phyloP scores from a whole-genome alignment of 129 eudicot genomes.

The Mikania micrantha region DNA sequence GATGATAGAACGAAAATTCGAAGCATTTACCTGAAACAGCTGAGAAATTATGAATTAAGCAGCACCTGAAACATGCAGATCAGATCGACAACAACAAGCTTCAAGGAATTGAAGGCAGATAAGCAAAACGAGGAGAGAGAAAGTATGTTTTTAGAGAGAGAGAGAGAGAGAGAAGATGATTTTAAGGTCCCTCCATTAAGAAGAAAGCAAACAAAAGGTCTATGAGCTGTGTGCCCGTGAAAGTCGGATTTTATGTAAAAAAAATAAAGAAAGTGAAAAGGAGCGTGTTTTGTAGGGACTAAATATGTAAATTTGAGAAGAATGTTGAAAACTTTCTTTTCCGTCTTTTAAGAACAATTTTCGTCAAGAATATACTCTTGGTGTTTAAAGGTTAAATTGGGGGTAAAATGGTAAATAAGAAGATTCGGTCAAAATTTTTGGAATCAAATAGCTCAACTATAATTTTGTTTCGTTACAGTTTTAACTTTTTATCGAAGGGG shows the following conservation, averaged over 20 bases:
- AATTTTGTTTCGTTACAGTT: no score
- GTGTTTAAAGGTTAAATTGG: no score
- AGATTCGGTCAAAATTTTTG: no score
- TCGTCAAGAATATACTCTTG: neutral
- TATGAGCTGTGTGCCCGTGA: slow-evolving; percentile 38
- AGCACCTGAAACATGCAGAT: slow-evolving; percentile 7
- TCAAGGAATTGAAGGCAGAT: slow-evolving; percentile 6
- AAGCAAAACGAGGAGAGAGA: slow-evolving; percentile 25
- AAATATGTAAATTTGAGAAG: slow-evolving; percentile 10
- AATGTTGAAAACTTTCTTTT: neutral
- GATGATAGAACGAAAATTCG: neutral
- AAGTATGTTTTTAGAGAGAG: slow-evolving; percentile 14
- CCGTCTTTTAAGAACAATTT: neutral
- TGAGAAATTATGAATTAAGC: neutral
- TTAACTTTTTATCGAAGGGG: no score
- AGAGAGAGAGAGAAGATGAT: slow-evolving; percentile 19
- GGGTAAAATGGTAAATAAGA: no score
- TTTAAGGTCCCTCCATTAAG: slow-evolving; percentile 68
- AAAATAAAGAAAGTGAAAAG: slow-evolving; percentile 14
- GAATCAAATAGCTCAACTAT: no score
- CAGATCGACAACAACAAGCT: neutral
- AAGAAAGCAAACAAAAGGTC: slow-evolving; percentile 51
- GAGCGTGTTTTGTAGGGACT: slow-evolving; percentile 20
- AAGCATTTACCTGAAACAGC: slow-evolving; percentile 24
- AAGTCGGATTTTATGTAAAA: slow-evolving; percentile 22